Evolutionary conservation across 495 filamentous ascomycete species (phyloP).

Genomic region (Penicillium arizonense): DNA sequence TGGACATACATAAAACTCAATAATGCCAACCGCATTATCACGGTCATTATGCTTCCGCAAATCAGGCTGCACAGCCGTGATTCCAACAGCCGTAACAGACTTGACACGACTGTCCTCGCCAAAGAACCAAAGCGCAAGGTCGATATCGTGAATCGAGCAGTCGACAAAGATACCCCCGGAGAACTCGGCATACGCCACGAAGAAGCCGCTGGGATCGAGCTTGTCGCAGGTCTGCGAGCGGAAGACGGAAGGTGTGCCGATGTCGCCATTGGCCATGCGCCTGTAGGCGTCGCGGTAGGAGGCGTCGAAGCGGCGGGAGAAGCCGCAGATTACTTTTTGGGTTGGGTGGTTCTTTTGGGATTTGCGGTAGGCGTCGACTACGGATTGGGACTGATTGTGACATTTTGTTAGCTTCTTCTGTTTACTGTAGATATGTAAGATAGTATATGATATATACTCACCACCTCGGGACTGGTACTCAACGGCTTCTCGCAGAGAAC

Average conservation of each 20-base stretch:
- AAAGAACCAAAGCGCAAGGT: slow-evolving; percentile 51
- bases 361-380: slow-evolving; percentile 38
- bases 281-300: slow-evolving; percentile 39
- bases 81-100: slow-evolving; percentile 43
- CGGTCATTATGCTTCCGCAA: slow-evolving; percentile 49
- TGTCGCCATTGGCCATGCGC: slow-evolving; percentile 38
- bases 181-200: slow-evolving; percentile 47
- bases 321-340: slow-evolving; percentile 55
- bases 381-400: slow-evolving; percentile 36
- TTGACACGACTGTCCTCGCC: slow-evolving; percentile 42
- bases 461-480: slow-evolving; percentile 36
- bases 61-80: slow-evolving; percentile 54
- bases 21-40: slow-evolving; percentile 57
- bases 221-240: slow-evolving; percentile 54
- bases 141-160: slow-evolving; percentile 52
- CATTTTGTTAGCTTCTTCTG: too few species aligned
- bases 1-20: slow-evolving; percentile 50
- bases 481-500: slow-evolving; percentile 56
- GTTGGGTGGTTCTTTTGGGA: slow-evolving; percentile 33
- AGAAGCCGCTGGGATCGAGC: slow-evolving; percentile 47
- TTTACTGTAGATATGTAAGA: too few species aligned
- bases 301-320: slow-evolving; percentile 52
- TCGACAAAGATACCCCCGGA: slow-evolving; percentile 56
- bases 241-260: slow-evolving; percentile 47
- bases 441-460: background rate